These are phyloP conservation scores for Scutellaria baicalensis DNA, from an alignment of 257 asterid genomes.

Conservation along the genomic window DNA sequence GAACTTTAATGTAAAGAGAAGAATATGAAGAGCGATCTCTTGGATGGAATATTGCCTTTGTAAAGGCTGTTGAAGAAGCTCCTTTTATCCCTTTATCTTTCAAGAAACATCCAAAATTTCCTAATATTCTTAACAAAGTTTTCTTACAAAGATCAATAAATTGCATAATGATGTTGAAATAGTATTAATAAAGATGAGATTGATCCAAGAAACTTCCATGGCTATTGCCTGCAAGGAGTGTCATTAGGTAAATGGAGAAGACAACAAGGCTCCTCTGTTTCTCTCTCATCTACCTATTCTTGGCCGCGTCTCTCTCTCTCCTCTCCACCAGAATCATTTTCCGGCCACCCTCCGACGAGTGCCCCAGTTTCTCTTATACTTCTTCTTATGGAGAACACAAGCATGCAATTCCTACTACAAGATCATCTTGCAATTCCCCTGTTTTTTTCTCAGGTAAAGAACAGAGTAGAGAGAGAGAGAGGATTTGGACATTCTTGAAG, in stretches of 20 bases:
- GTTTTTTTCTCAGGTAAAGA: constrained; percentile 64
- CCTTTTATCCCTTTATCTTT: neutral
- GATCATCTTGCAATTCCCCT: constrained; percentile 83
- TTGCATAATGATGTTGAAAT: neutral
- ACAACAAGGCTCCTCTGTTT: constrained; percentile 56
- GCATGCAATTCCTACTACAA: constrained; percentile 60
- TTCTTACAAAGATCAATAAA: neutral
- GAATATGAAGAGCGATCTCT: constrained; percentile 3
- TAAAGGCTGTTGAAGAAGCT: neutral
- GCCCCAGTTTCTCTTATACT: constrained; percentile 59
- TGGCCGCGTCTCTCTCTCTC: constrained; percentile 44
- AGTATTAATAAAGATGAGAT: neutral
- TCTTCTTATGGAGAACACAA: constrained; percentile 82
- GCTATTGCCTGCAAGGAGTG: neutral
- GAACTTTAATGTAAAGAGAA: neutral
- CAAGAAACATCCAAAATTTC: constrained; percentile 7
- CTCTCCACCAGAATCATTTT: constrained; percentile 55
- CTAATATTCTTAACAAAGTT: neutral
- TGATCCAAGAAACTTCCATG: neutral
- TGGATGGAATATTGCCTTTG: neutral
- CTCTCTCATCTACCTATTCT: constrained; percentile 55
- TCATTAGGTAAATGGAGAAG: constrained; percentile 21
- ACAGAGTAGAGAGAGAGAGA: neutral
- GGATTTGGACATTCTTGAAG: neutral
- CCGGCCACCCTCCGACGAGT: constrained; percentile 49